phyloP scores from a whole-genome alignment of 2,329 filamentous ascomycete species.

The Verticillium klebahnii region DNA sequence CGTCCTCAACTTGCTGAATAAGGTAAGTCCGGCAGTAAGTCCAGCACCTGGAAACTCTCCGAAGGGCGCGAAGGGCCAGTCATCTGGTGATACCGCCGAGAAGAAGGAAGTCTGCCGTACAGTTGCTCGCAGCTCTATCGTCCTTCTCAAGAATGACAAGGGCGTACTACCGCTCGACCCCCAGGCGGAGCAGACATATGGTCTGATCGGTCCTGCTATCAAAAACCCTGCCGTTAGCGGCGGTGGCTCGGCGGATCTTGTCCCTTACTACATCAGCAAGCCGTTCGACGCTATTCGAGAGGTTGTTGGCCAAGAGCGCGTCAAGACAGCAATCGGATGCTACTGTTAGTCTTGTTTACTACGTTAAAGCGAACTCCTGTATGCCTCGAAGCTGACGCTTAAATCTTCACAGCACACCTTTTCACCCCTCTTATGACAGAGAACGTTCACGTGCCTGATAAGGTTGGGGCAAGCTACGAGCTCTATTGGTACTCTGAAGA shows the following conservation, averaged over 20 bases:
- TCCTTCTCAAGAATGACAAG: slow-evolving; percentile 4
- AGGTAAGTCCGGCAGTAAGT: not conserved
- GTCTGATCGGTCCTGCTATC: slow-evolving; percentile 48
- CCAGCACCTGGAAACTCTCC: too few relatives aligned
- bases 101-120: not conserved
- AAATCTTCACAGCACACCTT: not conserved
- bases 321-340: slow-evolving; percentile 52
- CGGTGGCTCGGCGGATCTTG: slow-evolving; percentile 24
- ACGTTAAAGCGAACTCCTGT: slow-evolving; percentile 5
- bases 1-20: slow-evolving; percentile 25
- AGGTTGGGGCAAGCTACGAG: slow-evolving; percentile 3
- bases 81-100: slow-evolving; percentile 3
- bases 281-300: slow-evolving; percentile 32
- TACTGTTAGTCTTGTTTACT: slow-evolving; percentile 43
- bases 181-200: slow-evolving; percentile 25
- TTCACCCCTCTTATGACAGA: slow-evolving; percentile 9
- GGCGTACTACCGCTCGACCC: slow-evolving; percentile 25
- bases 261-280: slow-evolving; percentile 23
- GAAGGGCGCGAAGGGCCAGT: too few relatives aligned
- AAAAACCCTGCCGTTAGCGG: slow-evolving; percentile 26
- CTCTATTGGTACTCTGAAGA: slow-evolving; percentile 8
- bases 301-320: slow-evolving; percentile 15
- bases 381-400: not conserved
- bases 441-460: slow-evolving; percentile 1
- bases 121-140: slow-evolving; percentile 1